Base-by-base conservation (phyloP, 1,284 basidiomycete species). In the Amylostereum chailletii region DNA sequence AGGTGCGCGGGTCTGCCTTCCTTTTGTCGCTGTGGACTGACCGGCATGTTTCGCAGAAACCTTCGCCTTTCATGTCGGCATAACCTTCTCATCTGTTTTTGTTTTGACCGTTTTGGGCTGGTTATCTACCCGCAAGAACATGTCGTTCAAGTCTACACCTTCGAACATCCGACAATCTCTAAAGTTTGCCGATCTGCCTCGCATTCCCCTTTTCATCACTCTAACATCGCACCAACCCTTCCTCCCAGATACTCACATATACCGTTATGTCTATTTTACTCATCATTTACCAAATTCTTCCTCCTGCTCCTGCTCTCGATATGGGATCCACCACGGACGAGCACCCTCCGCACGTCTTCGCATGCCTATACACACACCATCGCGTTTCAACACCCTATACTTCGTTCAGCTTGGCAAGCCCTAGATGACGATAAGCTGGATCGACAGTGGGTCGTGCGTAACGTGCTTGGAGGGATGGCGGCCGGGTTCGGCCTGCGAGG, bases 271-370 rank as follows among this genome's bases (percentile, higher is more conserved):
- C 71, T 94, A 3, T 74, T 94, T 53, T 94, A 93, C 62, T 91
- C 91, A 0, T 91, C 92, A 1, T 69, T 94, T 34, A 86, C 88
- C 1, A 94, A 94, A 56, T 75, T 92, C 6, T 86, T 94, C 61
- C 76, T 95, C 3, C 79, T 94, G 27, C 81, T 90, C 55, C 71
- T 90, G 11, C 76, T 95, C 11, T 81, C 88, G 0, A 83, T 95
- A 53, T 95, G 92, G 92, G 76, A 76, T 31, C 79, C 83, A 5
- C 72, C 75, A 3, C 58, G 61, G 6, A 4, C 47, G 4, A 29
- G 40, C 7, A 19, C 45, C 27, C 45, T 41, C 36, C 47, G 27
- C n/a, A 44, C 46, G 8, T 46, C 51, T 49, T 54, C 51, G 54
- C 52, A 61, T 59, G 60, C 63, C 55, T 52, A 58, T 41, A 51